These are phyloP conservation scores for Magnusiomyces suaveolens DNA, from an alignment of 1,139 yeast genomes.

Conservation along the genomic window DNA sequence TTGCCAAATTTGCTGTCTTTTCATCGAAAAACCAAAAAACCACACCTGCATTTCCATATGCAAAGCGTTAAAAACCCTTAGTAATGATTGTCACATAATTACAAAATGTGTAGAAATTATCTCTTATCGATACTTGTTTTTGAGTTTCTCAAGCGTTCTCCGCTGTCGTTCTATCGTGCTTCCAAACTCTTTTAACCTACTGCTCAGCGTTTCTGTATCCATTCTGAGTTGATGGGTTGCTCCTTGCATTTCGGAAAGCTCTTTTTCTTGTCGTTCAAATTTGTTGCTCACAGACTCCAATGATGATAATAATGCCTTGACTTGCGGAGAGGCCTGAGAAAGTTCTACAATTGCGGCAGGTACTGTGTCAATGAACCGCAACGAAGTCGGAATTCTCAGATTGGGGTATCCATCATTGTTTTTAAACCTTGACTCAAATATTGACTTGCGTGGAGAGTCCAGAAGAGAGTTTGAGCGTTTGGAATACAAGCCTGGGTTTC, in stretches of 20 bases:
- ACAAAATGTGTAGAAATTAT: too few relatives aligned
- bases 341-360: neutral
- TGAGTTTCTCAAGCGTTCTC: neutral
- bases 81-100: too few relatives aligned
- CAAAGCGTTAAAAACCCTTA: too few relatives aligned
- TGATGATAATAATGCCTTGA: neutral
- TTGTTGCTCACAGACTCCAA: neutral
- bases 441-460: too few relatives aligned
- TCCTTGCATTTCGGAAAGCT: neutral
- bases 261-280: neutral
- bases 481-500: too few relatives aligned
- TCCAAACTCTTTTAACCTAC: neutral
- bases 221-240: neutral
- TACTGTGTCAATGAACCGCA: neutral
- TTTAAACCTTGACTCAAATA: too few relatives aligned
- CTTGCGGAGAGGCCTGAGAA: neutral
- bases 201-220: neutral
- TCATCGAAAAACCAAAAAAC: too few relatives aligned
- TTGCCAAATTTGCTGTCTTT: too few relatives aligned
- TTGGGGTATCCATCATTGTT: neutral
- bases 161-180: neutral
- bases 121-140: neutral
- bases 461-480: too few relatives aligned
- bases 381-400: neutral
- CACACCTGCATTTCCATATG: too few relatives aligned